Conservation (phyloP, 768 basidiomycete species). For the Tricholoma hemisulphureum region DNA sequence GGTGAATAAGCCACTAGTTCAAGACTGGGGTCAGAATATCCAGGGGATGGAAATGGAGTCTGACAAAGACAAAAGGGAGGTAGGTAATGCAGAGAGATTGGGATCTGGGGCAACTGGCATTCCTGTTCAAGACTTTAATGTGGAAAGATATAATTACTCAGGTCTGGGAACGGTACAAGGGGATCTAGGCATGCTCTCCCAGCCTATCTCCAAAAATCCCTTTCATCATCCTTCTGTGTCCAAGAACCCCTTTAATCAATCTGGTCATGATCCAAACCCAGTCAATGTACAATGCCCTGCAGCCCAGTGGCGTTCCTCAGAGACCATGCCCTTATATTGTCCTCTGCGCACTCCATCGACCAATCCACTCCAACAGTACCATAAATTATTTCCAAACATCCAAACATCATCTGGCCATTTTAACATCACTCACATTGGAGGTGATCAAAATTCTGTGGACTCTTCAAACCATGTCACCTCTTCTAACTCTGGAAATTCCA, state of each 20-base stretch:
- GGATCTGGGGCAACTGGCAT: background rate
- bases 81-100: background rate
- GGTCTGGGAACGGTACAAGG: background rate
- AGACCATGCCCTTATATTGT: background rate
- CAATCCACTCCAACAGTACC: background rate
- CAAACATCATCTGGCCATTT: background rate
- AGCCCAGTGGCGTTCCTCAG: background rate
- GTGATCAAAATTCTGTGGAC: background rate
- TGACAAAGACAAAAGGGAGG: background rate
- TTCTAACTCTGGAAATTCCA: background rate
- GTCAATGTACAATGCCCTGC: background rate
- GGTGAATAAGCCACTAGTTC: background rate
- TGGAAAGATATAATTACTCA: no score
- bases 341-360: background rate
- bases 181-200: background rate
- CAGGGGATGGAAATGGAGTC: background rate
- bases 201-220: background rate
- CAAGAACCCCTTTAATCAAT: background rate
- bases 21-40: background rate
- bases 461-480: background rate
- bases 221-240: background rate
- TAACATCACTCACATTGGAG: background rate
- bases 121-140: background rate
- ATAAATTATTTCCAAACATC: background rate
- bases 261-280: no score